Evolutionary conservation across 2,329 filamentous ascomycete genomes (phyloP), one percentile per base, ranked within the genome.

Genomic region (Trichoderma hamatum): DNA sequence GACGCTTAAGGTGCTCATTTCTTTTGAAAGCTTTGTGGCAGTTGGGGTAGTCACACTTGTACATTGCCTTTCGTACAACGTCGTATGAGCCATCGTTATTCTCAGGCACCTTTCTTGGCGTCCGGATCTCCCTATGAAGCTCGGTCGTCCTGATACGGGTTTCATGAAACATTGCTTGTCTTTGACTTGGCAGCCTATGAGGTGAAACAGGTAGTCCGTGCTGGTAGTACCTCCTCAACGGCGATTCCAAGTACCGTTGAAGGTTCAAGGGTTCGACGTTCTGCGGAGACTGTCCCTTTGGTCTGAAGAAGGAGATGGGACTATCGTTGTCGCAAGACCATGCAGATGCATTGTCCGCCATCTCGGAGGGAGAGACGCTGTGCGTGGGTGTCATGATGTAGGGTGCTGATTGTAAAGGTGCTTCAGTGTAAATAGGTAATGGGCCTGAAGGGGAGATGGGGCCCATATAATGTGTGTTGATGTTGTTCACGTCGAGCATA

Each of bases 1-100:
- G 86, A 32, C 86, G 81, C 78, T 87, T 88, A 21, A 87, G 77
- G 71, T 88, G 86, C 75, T 88, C 86, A 28, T 83, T 83, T 67
- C 85, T 80, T 72, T 84, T 83, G 70, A 85, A 86, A 0, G 81
- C 81, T 72, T 83, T 83, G 72, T 80, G 74, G 74, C 85, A 88
- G 32, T 80, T 80, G 7, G 79, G 79, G 36, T 83, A 81, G 19
- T 81, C 77, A 71, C 85, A 87, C 70, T 82, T 80, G 78, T 76
- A 84, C 77, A 78, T 82, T 72, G 77, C 78, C 56, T 78, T 72
- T n/a, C 77, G 77, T 13, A 80, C 78, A 14, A 80, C 77, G n/a
- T 80, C 78, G 13, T 80, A 70, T 21, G 74, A 70, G 14, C 78
- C 75, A 7, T 80, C 76, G 2, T 74, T 67, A 72, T 78, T 79